A percentile compares a stretch with the other conserved stretches of the same genome.
Conservation (phyloP, 768 basidiomycete species). For the Agaricus sinodeliciosus region DNA sequence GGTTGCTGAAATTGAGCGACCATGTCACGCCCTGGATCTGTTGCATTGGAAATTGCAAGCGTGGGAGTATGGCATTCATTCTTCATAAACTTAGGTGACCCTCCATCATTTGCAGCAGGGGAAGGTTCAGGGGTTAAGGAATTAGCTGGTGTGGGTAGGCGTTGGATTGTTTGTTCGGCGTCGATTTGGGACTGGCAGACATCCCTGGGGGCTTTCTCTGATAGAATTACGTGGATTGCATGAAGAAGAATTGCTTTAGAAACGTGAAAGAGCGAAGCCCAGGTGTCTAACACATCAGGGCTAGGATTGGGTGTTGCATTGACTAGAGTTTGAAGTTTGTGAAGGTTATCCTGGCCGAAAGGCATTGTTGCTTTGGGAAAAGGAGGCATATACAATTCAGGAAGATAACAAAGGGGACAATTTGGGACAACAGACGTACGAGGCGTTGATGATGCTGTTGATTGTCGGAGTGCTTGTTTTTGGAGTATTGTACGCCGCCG, state of each 20-base stretch:
- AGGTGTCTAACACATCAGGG: background rate
- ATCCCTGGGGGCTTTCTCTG: background rate
- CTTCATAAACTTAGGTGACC: background rate
- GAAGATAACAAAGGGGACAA: background rate
- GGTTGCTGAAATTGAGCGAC: background rate
- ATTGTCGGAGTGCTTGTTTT: background rate
- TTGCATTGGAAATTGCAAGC: background rate
- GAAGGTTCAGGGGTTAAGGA: slow-evolving; percentile 9
- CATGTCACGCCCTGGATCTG: background rate
- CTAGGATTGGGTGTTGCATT: slow-evolving; percentile 1
- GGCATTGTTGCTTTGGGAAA: background rate
- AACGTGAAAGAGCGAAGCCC: slow-evolving; percentile 6
- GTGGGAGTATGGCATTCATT: background rate
- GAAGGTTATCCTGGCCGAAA: slow-evolving; percentile 1
- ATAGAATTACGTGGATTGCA: background rate
- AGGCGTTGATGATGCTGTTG: background rate
- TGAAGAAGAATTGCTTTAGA: background rate
- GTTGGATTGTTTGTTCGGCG: background rate
- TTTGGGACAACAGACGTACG: background rate
- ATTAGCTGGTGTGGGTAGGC: slow-evolving; percentile 16
- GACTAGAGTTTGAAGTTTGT: slow-evolving; percentile 2
- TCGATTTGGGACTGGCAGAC: background rate
- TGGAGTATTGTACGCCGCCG: background rate
- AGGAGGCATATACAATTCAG: background rate
- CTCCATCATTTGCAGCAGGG: background rate